These are phyloP conservation scores for Diplodia intermedia DNA, from an alignment of 2,329 filamentous ascomycete genomes.

Conservation along the genomic window DNA sequence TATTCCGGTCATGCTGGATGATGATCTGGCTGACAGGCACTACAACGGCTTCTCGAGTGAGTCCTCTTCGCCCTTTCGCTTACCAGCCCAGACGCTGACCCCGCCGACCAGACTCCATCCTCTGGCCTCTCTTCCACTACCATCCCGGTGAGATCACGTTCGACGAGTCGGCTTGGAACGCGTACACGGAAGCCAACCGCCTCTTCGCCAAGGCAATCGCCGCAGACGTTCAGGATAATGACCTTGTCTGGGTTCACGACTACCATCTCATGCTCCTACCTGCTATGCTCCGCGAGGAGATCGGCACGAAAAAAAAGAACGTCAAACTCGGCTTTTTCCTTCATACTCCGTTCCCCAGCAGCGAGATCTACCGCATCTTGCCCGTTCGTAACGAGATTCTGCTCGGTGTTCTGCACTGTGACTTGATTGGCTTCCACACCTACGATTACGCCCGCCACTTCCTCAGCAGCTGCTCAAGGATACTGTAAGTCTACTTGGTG, in stretches of 20 bases:
- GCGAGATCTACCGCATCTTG: slow-evolving; percentile 94
- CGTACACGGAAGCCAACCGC: slow-evolving; percentile 90
- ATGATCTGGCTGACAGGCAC: slow-evolving; percentile 91
- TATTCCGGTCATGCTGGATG: slow-evolving; percentile 89
- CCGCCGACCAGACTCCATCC: slow-evolving; percentile 77
- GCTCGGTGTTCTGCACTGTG: slow-evolving; percentile 86
- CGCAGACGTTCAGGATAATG: slow-evolving; percentile 87
- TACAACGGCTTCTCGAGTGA: slow-evolving; percentile 98
- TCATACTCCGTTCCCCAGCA: slow-evolving; percentile 95
- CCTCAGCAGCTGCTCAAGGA: slow-evolving; percentile 93
- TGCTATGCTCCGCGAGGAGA: slow-evolving; percentile 90
- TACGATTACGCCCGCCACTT: slow-evolving; percentile 99
- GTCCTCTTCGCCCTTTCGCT: slow-evolving; percentile 41
- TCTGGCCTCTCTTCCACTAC: slow-evolving; percentile 99
- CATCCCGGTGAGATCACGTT: slow-evolving; percentile 98
- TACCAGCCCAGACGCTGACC: background rate
- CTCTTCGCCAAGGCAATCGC: slow-evolving; percentile 89
- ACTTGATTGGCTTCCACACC: slow-evolving; percentile 96
- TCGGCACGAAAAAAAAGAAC: slow-evolving; percentile 81
- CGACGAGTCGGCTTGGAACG: slow-evolving; percentile 91
- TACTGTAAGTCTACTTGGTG: slow-evolving; percentile 65
- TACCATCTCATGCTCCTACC: slow-evolving; percentile 98
- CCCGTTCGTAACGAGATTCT: slow-evolving; percentile 91
- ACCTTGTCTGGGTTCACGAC: slow-evolving; percentile 97
- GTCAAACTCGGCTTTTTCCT: slow-evolving; percentile 98